A percentile compares a stretch with the other conserved stretches of the same genome.
These are phyloP conservation scores for Maudiozyma bulderi DNA, from an alignment of 805 yeast species.

Conservation along the genomic window DNA sequence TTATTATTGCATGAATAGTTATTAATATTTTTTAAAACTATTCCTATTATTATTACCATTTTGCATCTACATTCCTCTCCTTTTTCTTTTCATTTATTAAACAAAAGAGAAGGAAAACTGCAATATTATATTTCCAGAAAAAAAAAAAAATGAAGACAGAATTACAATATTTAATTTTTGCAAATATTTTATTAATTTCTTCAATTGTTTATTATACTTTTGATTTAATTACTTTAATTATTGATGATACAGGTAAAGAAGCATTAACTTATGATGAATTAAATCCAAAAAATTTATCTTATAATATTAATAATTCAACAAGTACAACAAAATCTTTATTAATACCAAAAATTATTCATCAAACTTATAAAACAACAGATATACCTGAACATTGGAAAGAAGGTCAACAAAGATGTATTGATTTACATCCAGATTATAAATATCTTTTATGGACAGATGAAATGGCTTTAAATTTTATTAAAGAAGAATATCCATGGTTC, in stretches of 20 bases:
- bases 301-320: slow-evolving; percentile 35
- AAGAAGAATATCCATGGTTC: slow-evolving; percentile 81
- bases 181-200: slow-evolving; percentile 43
- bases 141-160: slow-evolving; percentile 46
- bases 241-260: slow-evolving; percentile 58
- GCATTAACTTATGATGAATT: slow-evolving; percentile 53
- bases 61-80: neutral
- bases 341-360: slow-evolving; percentile 87
- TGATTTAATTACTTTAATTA: slow-evolving; percentile 59
- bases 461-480: slow-evolving; percentile 67
- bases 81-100: too few species aligned
- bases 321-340: slow-evolving; percentile 35
- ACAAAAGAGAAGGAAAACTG: too few species aligned
- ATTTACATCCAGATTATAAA: slow-evolving; percentile 75
- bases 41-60: neutral
- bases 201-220: slow-evolving; percentile 50
- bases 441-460: slow-evolving; percentile 86
- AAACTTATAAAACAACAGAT: slow-evolving; percentile 70
- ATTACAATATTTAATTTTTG: slow-evolving; percentile 46
- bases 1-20: neutral
- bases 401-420: slow-evolving; percentile 66
- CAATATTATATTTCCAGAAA: too few species aligned
- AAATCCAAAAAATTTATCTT: slow-evolving; percentile 33
- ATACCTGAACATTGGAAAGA: slow-evolving; percentile 73
- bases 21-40: neutral